Percentiles rank a stretch among this genome's conserved stretches.
These are phyloP conservation scores for Volvox reticuliferus DNA, from an alignment of 139 green algal species.

Conservation along the genomic window DNA sequence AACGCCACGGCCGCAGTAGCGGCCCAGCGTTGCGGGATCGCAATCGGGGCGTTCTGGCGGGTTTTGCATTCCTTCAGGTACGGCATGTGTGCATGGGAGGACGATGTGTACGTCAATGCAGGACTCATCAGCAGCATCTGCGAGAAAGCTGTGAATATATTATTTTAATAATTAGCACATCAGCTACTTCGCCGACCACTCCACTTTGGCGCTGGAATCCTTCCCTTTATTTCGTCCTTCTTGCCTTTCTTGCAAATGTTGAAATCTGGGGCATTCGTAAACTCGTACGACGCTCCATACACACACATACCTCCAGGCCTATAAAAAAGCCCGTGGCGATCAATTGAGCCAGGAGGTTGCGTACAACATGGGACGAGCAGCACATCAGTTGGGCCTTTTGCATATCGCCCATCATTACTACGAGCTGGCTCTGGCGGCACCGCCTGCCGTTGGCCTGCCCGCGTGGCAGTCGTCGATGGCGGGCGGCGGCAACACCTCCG, in stretches of 20 bases:
- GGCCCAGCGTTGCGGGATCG: slow-evolving; percentile 52
- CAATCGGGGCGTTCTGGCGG: slow-evolving; percentile 74
- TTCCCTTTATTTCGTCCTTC: too few species aligned
- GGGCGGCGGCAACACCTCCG: background rate
- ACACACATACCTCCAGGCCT: slow-evolving; percentile 32
- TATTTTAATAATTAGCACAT: too few species aligned
- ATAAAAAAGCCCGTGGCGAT: slow-evolving; percentile 38
- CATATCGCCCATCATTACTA: slow-evolving; percentile 73
- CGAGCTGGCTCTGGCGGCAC: slow-evolving; percentile 29
- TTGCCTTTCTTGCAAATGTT: too few species aligned
- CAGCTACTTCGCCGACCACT: too few species aligned
- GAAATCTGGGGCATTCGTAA: too few species aligned
- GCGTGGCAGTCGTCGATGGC: background rate
- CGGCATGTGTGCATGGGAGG: background rate
- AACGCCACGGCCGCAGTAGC: background rate
- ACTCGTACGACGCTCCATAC: background rate
- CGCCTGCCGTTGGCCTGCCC: background rate
- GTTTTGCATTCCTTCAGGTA: slow-evolving; percentile 86
- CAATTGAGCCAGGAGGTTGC: slow-evolving; percentile 64
- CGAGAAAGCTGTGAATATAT: too few species aligned
- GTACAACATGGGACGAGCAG: slow-evolving; percentile 90
- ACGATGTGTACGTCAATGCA: too few species aligned
- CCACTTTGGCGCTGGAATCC: too few species aligned
- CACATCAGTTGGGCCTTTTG: slow-evolving; percentile 83
- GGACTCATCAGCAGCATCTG: too few species aligned